Percentiles rank a stretch among this genome's conserved stretches.
phyloP scores from a whole-genome alignment of 192 early-diverging fungal genomes.

The Spinellus fusiger region DNA sequence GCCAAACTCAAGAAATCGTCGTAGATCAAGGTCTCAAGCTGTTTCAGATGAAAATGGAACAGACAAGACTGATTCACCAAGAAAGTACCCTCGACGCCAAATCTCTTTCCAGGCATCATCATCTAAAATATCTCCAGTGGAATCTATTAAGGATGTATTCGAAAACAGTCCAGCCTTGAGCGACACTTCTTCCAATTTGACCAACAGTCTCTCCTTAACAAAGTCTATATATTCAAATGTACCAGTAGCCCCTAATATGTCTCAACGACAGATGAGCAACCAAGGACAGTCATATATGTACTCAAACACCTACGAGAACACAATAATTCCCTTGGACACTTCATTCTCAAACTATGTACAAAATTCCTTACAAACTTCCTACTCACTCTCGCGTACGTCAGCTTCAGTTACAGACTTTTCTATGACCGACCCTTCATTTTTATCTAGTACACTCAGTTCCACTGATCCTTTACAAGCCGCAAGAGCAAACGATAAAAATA shows the following conservation, averaged over 20 bases:
- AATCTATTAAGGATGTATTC: background rate
- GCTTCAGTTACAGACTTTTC: background rate
- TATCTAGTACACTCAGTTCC: background rate
- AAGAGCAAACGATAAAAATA: background rate
- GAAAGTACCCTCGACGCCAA: background rate
- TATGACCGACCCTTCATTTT: background rate
- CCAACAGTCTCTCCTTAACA: background rate
- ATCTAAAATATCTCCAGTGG: background rate
- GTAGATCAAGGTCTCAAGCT: background rate
- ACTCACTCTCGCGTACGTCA: background rate
- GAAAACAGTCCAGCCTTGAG: background rate
- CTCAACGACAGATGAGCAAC: background rate
- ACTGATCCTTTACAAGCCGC: background rate
- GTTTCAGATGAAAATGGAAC: background rate
- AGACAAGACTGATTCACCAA: background rate
- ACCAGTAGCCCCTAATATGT: background rate
- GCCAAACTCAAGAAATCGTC: background rate
- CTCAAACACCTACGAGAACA: background rate
- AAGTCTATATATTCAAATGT: background rate
- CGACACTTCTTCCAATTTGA: background rate
- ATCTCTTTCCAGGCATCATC: background rate
- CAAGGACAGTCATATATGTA: background rate
- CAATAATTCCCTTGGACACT: background rate
- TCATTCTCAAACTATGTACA: slow-evolving; percentile 1
- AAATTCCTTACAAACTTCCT: background rate